Evolutionary conservation across 148 eudicot genomes (phyloP), one percentile per base, ranked within the genome.

Genomic region (Rhododendron kiyosumense): DNA sequence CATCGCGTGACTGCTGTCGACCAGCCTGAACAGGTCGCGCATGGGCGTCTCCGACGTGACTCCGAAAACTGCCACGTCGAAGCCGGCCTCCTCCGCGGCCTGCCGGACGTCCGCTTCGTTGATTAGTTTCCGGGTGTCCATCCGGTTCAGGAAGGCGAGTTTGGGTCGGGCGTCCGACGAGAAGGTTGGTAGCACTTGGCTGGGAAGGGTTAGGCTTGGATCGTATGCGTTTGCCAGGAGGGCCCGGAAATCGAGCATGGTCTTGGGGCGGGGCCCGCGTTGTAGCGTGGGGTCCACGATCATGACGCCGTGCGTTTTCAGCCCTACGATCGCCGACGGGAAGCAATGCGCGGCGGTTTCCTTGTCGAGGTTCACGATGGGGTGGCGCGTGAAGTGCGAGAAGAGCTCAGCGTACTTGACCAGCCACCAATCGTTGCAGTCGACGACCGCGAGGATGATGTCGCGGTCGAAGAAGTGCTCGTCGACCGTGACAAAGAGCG

Each of bases 301-400:
- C 94, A 92, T 92, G 0, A 91, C 91, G 34, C 94, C 94, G 9
- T 92, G 94, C 32, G 93, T n/a, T 76, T 91, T 86, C 30, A 92
- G 92, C 52, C 93, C 94, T 0, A 85, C 90, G 4, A 77, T 88
- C 10, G 82, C 94, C 0, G 90, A 88, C 0, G 92, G 87, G 86
- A 92, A 92, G 86, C 93, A 92, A 81, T 91, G 94, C 14, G 90
- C 84, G 83, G 63, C 78, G 0, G 90, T 87, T 76, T 92, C 93
- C 32, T 90, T 91, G 87, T 90, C 90, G 15, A 92, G 89, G 79
- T 92, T 92, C 38, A 92, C 86, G 73, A 92, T 85, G 24, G 57
- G 91, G 52, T 87, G 87, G 34, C 79, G 89, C 8, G 88, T 86
- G 49, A 92, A 92, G 22, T 78, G 88, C 17, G 91, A 87, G 30